Evolutionary conservation across 139 green algal species (phyloP), one percentile per base, ranked within the genome.

Genomic region (Zygnema circumcarinatum): DNA sequence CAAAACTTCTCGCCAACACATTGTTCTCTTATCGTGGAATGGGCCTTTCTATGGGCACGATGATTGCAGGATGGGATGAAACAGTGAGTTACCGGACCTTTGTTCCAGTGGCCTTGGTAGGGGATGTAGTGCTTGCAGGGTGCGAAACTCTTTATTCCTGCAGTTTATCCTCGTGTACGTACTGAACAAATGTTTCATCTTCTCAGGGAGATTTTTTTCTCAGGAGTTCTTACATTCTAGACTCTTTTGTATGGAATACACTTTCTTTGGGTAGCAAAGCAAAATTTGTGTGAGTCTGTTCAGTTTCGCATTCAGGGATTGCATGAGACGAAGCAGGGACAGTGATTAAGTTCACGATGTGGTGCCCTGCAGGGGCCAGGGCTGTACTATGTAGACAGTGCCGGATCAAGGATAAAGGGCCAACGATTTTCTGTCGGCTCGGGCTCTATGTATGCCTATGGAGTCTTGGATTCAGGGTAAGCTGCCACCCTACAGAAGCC

Each of bases 11-110:
- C 76, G 93, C 96, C 78, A 98, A 99, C 94, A 98, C 94, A 36
- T 96, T 99, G 91, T 99, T 97, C 93, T 95, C 92, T n/a, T 99
- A 99, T 94, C 92, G 95, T 0, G 97, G 97, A 83, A 98, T 97
- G 94, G 97, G 97, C 0, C 91, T 99, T 7, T 98, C 96, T 78
- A 98, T 99, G 96, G 95, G 97, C 85, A 98, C 96, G n/a, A 99
- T 99, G 97, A 93, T 99, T 40, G 87, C 83, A 0, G 90, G 90
- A 16, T 93, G 90, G 90, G 90, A 93, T 87, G 74, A 91, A 52
- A 87, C 47, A 73, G 85, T 87, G 39, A 32, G 75, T 41, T 2
- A 29, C 54, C n/a, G n/a, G n/a, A n/a, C n/a, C n/a, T n/a, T n/a
- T n/a, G n/a, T n/a, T n/a, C 25, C 73, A 75, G 29, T 81, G 25